Base-by-base conservation (phyloP, 2,329 filamentous ascomycete species). In the Exophiala bonariae region DNA sequence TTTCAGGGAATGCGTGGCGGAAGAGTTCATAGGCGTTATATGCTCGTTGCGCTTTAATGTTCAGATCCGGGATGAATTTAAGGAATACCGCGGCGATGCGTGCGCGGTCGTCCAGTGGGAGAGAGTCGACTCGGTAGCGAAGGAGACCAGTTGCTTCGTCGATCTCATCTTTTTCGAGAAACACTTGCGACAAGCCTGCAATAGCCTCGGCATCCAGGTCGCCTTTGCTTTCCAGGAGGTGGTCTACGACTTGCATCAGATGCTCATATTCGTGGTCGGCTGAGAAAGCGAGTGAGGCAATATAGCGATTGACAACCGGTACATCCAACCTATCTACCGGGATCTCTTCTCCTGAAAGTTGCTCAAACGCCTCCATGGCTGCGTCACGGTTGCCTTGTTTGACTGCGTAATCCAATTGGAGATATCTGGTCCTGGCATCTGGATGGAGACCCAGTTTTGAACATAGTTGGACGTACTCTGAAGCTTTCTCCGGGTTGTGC, bases 131-230 rank as follows among this genome's bases (percentile, higher is more conserved):
- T 57, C 93, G 84, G 3, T 85, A 77, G 18, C 90, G 89, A 13
- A 97, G 78, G 0, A 95, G 78, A 62, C 95, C 89, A 52, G 89
- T 85, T 3, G 89, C 83, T 52, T 95, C 89, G 54, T 84, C 82
- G 34, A 83, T 77, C 62, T 95, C 87, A 59, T 89, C 86, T 32
- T 86, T 82, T 51, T 81, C 78, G 9, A 96, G 76, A 57, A 95
- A 86, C 33, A 86, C 74, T 35, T 84, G 74, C 50, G 84, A 86
- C n/a, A 96, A 74, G 0, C 81, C 78, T 5, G 84, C 81, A 1
- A 93, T 80, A 0, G 90, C 95, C 34, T 83, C 77, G 0, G 90
- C 81, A 28, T 87, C 85, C 11, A 96, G 76, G 1, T 77, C 79
- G 6, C 82, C 80, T 44, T 83, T 77, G 9, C 83, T 81, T 59